Percentiles rank a stretch among this genome's conserved stretches.
Evolutionary conservation across 257 asterid genomes (phyloP).

Genomic region (Paraleonurus japonicus): DNA sequence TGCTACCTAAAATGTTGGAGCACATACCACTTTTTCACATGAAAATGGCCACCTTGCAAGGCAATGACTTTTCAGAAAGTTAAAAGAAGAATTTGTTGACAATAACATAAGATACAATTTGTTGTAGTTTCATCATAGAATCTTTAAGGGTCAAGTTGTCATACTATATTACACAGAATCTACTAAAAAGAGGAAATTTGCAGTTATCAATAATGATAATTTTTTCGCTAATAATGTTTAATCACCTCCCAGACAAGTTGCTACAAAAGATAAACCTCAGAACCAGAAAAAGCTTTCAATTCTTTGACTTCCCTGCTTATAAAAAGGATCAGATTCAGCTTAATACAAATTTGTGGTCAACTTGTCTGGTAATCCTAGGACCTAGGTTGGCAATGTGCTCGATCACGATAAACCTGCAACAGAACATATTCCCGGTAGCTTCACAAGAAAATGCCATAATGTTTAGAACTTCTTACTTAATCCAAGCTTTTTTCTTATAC

Average conservation of each 20-base stretch:
- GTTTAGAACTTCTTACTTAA: too few species aligned
- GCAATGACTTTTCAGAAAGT: slow-evolving; percentile 11
- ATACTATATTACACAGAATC: background rate
- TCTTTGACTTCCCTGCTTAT: background rate
- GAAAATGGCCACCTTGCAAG: background rate
- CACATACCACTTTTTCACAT: background rate
- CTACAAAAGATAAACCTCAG: background rate
- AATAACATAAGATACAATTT: background rate
- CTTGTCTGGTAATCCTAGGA: background rate
- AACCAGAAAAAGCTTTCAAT: background rate
- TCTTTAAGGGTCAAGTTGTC: background rate
- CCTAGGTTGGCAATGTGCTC: background rate
- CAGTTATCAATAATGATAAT: background rate
- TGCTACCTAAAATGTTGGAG: slow-evolving; percentile 2
- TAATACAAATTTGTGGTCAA: background rate
- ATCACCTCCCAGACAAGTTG: background rate
- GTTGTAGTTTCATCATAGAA: slow-evolving; percentile 1
- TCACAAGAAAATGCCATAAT: background rate
- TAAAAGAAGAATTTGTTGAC: background rate
- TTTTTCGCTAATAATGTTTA: background rate
- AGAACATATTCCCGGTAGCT: background rate
- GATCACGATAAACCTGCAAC: slow-evolving; percentile 10
- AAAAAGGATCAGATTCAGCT: slow-evolving; percentile 7
- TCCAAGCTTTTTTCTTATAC: too few species aligned
- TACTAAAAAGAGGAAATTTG: background rate